These are phyloP conservation scores for Thermomucor indicae-seudaticae DNA, from an alignment of 371 early-diverging fungal species.

Conservation along the genomic window DNA sequence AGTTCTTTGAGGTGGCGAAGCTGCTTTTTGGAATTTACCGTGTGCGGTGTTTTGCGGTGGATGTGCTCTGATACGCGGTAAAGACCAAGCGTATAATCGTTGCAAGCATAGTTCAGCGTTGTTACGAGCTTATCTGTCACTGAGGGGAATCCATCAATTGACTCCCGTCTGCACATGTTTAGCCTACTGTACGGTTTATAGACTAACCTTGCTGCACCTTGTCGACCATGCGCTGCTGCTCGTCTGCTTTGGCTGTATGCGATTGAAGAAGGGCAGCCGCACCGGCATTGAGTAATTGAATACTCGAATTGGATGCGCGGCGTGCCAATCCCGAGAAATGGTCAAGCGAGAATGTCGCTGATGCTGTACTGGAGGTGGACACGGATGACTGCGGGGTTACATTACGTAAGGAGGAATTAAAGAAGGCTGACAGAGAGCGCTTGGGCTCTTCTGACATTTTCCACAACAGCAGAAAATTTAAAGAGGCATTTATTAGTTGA, in stretches of 20 bases:
- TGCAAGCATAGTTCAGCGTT: conserved; percentile 16
- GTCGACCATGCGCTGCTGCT: not conserved
- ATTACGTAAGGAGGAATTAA: too few species aligned
- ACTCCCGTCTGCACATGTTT: not conserved
- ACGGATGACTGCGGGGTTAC: too few species aligned
- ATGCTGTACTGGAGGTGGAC: too few species aligned
- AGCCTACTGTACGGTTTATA: not conserved
- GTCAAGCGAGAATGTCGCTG: conserved; percentile 17
- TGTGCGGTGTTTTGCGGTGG: conserved; percentile 23
- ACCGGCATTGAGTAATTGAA: conserved; percentile 11
- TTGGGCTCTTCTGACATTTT: too few species aligned
- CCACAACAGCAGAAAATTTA: too few species aligned
- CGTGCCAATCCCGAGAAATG: conserved; percentile 21
- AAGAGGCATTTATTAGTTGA: too few species aligned
- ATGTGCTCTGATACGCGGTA: conserved; percentile 31
- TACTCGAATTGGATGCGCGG: conserved; percentile 15
- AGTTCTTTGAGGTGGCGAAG: conserved; percentile 3
- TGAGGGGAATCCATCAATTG: not conserved
- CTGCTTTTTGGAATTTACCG: conserved; percentile 13
- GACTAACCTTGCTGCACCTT: too few species aligned
- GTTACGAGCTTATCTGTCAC: not conserved
- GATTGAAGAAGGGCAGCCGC: not conserved
- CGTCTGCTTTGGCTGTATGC: not conserved
- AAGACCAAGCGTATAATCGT: conserved; percentile 26
- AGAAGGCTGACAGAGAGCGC: too few species aligned